Percentiles rank a stretch among this genome's conserved stretches.
phyloP scores from a whole-genome alignment of 495 filamentous ascomycete genomes.

The Daldinia vernicosa region DNA sequence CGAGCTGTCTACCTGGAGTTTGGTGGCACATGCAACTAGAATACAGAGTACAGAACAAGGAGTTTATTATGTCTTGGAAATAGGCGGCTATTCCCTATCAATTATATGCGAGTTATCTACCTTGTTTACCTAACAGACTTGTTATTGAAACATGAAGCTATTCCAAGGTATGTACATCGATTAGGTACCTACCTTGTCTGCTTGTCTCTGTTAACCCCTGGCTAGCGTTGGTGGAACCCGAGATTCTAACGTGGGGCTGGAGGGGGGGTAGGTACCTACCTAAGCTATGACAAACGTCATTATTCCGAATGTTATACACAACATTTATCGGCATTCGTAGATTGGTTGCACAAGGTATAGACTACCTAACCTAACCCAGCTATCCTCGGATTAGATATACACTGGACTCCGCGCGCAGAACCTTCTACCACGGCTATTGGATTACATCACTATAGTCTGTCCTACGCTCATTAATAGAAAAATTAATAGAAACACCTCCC shows the following conservation, averaged over 20 bases:
- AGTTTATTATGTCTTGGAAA: background rate
- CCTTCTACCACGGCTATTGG: background rate
- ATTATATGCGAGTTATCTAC: background rate
- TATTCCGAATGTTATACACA: background rate
- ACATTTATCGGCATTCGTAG: background rate
- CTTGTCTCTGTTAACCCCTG: background rate
- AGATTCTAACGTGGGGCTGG: slow-evolving; percentile 5
- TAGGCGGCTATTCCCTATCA: background rate
- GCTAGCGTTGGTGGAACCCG: background rate
- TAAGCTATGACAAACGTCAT: slow-evolving; percentile 35
- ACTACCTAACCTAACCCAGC: no score
- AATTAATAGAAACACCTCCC: background rate
- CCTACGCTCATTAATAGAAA: background rate
- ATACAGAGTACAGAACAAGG: slow-evolving; percentile 7
- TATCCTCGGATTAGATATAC: no score
- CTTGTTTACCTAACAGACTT: background rate
- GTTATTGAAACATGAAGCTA: slow-evolving; percentile 3
- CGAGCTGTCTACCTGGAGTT: slow-evolving; percentile 16
- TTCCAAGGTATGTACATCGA: slow-evolving; percentile 3
- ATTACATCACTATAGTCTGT: background rate
- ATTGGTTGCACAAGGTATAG: background rate
- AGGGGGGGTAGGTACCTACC: slow-evolving; percentile 4
- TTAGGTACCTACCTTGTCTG: no score
- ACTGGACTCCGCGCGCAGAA: background rate
- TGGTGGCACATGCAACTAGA: background rate